These are phyloP conservation scores for Trypanosoma cruzi DNA, from an alignment of 208 protist species.

Conservation along the genomic window DNA sequence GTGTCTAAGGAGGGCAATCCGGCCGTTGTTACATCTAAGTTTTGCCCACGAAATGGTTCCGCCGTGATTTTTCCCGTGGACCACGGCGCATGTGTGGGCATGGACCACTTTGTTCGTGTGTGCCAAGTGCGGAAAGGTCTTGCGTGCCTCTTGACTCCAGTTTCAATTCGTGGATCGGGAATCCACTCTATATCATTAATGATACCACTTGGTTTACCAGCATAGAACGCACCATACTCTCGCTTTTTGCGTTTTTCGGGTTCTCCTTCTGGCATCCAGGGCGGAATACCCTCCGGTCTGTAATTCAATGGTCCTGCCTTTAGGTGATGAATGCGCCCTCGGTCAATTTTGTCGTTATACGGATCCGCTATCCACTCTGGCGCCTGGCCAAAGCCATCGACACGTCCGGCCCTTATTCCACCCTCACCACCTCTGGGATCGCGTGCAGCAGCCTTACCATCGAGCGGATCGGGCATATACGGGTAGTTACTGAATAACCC, in stretches of 20 bases:
- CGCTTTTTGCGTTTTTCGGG: conserved; percentile 51
- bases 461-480: conserved; percentile 71
- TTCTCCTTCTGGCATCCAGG: conserved; percentile 86
- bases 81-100: conserved; percentile 87
- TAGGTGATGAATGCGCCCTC: conserved; percentile 77
- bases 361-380: conserved; percentile 85
- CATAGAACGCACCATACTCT: conserved; percentile 69
- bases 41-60: conserved; percentile 62
- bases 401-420: conserved; percentile 66
- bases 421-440: conserved; percentile 32
- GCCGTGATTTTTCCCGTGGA: conserved; percentile 74
- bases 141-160: conserved; percentile 46
- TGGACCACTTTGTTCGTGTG: conserved; percentile 88
- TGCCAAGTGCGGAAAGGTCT: conserved; percentile 90
- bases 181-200: conserved; percentile 83
- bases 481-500: conserved; percentile 80
- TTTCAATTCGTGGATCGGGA: conserved; percentile 82
- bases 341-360: conserved; percentile 69
- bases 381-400: conserved; percentile 67
- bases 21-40: conserved; percentile 61
- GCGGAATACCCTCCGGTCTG: conserved; percentile 43
- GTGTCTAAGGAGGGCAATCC: conserved; percentile 64
- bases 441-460: conserved; percentile 21
- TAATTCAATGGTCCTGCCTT: conserved; percentile 66
- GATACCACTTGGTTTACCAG: conserved; percentile 70